Conservation (phyloP, 768 basidiomycete genomes). For the Termitomyces eurrhizus region DNA sequence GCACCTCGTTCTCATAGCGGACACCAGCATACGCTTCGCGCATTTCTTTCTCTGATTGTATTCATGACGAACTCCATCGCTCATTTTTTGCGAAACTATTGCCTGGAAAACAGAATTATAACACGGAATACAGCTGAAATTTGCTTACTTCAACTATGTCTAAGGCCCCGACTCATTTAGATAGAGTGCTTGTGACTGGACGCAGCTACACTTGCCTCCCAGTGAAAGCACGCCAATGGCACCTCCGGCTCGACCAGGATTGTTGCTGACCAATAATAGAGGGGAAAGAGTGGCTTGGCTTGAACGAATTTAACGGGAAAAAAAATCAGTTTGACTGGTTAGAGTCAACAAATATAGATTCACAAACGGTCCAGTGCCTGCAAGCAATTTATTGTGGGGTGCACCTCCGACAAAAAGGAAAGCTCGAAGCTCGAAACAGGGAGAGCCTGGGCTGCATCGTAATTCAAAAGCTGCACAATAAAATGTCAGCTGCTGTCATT, state of each 20-base stretch:
- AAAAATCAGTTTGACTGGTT: neutral
- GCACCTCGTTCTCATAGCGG: neutral
- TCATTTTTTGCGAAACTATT: neutral
- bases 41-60: neutral
- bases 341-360: conserved; percentile 14
- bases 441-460: conserved; percentile 75
- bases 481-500: conserved; percentile 1
- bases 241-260: conserved; percentile 79
- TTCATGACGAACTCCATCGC: neutral
- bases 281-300: conserved; percentile 71
- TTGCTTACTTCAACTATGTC: neutral
- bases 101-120: neutral
- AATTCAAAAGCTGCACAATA: conserved; percentile 63
- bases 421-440: conserved; percentile 75
- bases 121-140: neutral
- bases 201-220: neutral
- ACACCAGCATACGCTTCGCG: neutral
- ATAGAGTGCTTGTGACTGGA: neutral
- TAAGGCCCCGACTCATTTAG: neutral
- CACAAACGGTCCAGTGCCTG: conserved; percentile 93
- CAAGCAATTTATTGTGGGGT: conserved; percentile 86
- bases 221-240: conserved; percentile 90
- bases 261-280: conserved; percentile 61
- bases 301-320: neutral
- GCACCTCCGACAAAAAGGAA: conserved; percentile 84